These are phyloP conservation scores for Zostera marina DNA, from an alignment of 116 monocot species.

Conservation along the genomic window DNA sequence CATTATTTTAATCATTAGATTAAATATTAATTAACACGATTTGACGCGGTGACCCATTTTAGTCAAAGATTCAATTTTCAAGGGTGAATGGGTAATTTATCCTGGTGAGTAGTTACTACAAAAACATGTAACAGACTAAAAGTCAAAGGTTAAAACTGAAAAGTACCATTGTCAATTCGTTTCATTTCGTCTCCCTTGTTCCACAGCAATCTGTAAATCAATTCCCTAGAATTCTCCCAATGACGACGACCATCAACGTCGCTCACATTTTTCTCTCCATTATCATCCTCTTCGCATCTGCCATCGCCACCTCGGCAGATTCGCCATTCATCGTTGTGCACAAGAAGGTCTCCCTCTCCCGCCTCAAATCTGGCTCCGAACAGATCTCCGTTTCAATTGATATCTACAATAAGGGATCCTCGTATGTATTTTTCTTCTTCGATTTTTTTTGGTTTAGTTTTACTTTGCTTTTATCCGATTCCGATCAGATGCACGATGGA, in stretches of 20 bases:
- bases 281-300: slow-evolving; percentile 10
- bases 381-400: slow-evolving; percentile 71
- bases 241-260: not conserved
- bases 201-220: not conserved
- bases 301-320: slow-evolving; percentile 30
- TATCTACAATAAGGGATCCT: slow-evolving; percentile 89
- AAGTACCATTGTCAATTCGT: too few species aligned
- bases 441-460: too few species aligned
- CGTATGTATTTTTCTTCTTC: slow-evolving; percentile 24
- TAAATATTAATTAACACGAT: too few species aligned
- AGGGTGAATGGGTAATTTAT: too few species aligned
- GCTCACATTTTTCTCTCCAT: not conserved
- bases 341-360: slow-evolving; percentile 71
- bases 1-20: too few species aligned
- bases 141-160: too few species aligned
- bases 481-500: not conserved
- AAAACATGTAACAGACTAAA: too few species aligned
- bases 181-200: not conserved
- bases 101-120: too few species aligned
- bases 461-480: not conserved
- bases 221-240: not conserved
- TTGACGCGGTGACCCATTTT: too few species aligned
- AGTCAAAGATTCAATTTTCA: too few species aligned
- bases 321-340: slow-evolving; percentile 75
- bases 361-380: slow-evolving; percentile 75